Conservation (phyloP, 225 moss, liverwort and hornwort species). For the Thuidium tamariscinum region DNA sequence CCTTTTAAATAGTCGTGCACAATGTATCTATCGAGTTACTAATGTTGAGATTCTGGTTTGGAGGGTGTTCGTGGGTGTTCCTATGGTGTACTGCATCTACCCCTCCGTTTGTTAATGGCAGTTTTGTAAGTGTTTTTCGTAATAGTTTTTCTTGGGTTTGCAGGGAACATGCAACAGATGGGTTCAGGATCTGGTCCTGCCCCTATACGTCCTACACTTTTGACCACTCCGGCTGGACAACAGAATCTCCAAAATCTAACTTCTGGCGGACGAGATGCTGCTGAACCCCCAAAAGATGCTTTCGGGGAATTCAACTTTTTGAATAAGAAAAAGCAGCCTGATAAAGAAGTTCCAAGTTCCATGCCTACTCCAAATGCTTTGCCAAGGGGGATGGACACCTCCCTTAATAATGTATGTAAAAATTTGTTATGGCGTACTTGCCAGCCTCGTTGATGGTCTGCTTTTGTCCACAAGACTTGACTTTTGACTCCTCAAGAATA, state of each 20-base stretch:
- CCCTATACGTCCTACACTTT: slow-evolving; percentile 39
- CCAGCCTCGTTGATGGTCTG: neutral
- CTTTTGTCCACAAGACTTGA: neutral
- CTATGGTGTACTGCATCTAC: neutral
- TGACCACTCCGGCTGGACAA: slow-evolving; percentile 41
- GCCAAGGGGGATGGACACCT: slow-evolving; percentile 6
- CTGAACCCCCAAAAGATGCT: slow-evolving; percentile 23
- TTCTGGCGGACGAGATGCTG: slow-evolving; percentile 16
- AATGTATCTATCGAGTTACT: neutral
- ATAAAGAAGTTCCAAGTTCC: slow-evolving; percentile 21
- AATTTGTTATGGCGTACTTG: neutral
- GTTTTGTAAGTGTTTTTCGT: neutral
- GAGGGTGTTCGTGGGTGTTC: neutral
- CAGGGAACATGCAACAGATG: slow-evolving; percentile 28
- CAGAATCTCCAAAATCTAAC: slow-evolving; percentile 40
- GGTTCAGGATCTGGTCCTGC: slow-evolving; percentile 26
- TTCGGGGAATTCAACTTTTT: slow-evolving; percentile 48
- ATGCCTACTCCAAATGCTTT: slow-evolving; percentile 2
- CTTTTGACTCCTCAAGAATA: neutral
- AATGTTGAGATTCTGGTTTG: neutral
- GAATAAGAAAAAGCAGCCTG: slow-evolving; percentile 25
- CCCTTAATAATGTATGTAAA: slow-evolving; percentile 20
- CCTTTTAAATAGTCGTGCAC: neutral
- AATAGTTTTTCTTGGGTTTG: neutral
- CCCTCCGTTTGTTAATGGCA: neutral